These are phyloP conservation scores for Kwoniella sp. DNA, from an alignment of 768 basidiomycete genomes.

Conservation along the genomic window DNA sequence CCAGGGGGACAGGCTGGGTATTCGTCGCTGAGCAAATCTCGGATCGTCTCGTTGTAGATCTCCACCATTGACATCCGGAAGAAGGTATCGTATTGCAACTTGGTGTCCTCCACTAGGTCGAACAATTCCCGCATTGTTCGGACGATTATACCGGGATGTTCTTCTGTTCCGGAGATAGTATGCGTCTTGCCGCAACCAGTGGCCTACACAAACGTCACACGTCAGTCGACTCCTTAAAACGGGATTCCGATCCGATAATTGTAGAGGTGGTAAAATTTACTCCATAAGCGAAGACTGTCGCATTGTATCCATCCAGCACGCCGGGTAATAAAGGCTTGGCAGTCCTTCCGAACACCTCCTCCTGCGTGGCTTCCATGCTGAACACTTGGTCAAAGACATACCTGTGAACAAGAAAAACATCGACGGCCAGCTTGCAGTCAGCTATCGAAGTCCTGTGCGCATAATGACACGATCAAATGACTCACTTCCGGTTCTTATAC, in stretches of 20 bases:
- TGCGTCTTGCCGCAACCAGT: slow-evolving; percentile 99
- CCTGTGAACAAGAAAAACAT: slow-evolving; percentile 20
- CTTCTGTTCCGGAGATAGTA: slow-evolving; percentile 90
- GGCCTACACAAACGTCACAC: slow-evolving; percentile 63
- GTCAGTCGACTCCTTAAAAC: too few species aligned
- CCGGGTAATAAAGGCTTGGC: slow-evolving; percentile 75
- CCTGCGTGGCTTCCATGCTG: slow-evolving; percentile 74
- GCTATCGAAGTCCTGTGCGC: background rate
- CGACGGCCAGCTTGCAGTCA: background rate
- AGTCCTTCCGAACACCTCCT: slow-evolving; percentile 83
- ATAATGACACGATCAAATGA: background rate
- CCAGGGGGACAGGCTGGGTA: slow-evolving; percentile 69
- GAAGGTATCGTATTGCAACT: slow-evolving; percentile 80
- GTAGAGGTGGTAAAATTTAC: slow-evolving; percentile 61
- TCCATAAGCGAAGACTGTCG: slow-evolving; percentile 97
- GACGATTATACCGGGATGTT: slow-evolving; percentile 91
- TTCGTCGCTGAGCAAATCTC: slow-evolving; percentile 81
- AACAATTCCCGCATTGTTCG: slow-evolving; percentile 97
- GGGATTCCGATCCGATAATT: slow-evolving; percentile 3
- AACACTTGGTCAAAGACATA: slow-evolving; percentile 98
- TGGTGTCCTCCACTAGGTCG: slow-evolving; percentile 82
- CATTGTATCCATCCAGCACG: slow-evolving; percentile 90
- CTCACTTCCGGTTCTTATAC: slow-evolving; percentile 83
- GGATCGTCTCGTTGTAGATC: slow-evolving; percentile 98
- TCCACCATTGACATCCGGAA: slow-evolving; percentile 95